Evolutionary conservation across 331 rosid species (phyloP), one percentile per base, ranked within the genome.

Genomic region (Rhamnella rubrinervis): DNA sequence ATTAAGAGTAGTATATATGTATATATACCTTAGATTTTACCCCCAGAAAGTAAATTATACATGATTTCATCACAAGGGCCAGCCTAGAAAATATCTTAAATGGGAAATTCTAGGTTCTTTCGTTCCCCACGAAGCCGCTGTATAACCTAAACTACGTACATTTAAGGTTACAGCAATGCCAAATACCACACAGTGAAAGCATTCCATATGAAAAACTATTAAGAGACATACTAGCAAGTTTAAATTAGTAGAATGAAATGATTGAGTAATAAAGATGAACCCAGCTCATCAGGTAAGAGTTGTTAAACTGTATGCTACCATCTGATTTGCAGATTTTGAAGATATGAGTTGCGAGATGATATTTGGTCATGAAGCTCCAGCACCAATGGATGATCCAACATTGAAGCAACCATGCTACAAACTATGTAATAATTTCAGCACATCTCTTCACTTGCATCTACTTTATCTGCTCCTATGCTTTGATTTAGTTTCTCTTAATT

Each of bases 301-400:
- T 63, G 26, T 58, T 28, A 55, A 65, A 49, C 51, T 18, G 19
- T 31, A 75, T 26, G 55, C 44, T 72, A 71, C 53, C 55, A 65
- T 51, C 39, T 67, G 39, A 74, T 73, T 37, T 78, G 63, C 89
- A 95, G 99, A 95, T 79, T 95, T 91, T 91, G 97, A 91, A 61
- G 99, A 95, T 72, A 86, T 90, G 97, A 95, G 99, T 66, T 95
- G 99, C 58, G 89, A 95, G 85, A 95, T 95, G 99, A 76, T 86
- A 72, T 95, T 86, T 82, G 99, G 99, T 18, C 80, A 84, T 84
- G 90, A 95, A 8, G 93, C 99, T 69, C 92, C 93, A 6, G 84
- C 83, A 70, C 52, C 76, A 70, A 38, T 61, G 21, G 87, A 89
- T 60, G 99, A 95, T 83, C 96, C 97, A 75, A 95, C 87, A 65